Base-by-base conservation (phyloP, 176 grass and related monocot genomes). In the Bonia amplexicaulis region DNA sequence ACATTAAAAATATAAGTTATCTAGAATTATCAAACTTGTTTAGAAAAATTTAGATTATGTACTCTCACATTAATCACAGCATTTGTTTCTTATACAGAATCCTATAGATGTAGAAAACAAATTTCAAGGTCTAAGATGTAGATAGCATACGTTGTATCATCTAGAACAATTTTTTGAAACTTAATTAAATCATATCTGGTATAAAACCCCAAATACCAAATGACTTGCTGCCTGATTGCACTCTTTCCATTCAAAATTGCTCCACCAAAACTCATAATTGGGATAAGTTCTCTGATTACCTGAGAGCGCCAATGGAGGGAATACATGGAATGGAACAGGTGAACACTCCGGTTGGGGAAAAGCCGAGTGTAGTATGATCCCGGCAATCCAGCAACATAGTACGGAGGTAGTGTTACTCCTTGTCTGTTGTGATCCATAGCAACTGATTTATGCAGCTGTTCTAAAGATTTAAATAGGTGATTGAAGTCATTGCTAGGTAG, bases 401-500 rank as follows among this genome's bases (percentile, higher is more conserved):
- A 67, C 0, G 45, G 57, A 22, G 57, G 85, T 19, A 66, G 33
- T 22, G 63, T 69, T 2, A 16, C 13, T 17, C 14, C 9, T 16
- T 73, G 2, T 80, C 27, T 13, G 7, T 17, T 51, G 0, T 6
- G 45, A 39, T 89, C 59, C 10, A 33, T 66, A 27, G 14, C 20
- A 15, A 63, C 11, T 12, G 39, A 79, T 12, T 79, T 63, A 40
- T 79, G 33, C 2, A 82, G 79, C 14, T 65, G 33, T 1, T 64
- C 39, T 7, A 90, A 31, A 8, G 73, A 75, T n/a, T 23, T 17
- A 58, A 94, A 94, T 12, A 94, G 71, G 23, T 66, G n/a, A 73
- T 94, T 94, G 72, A 94, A 94, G 69, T 94, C 92, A 12, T 80
- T 94, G 22, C 71, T 67, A 0, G 87, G 67, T 4, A 92, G 90